phyloP scores from a whole-genome alignment of 2,329 filamentous ascomycete species.

The Fusarium siculi region DNA sequence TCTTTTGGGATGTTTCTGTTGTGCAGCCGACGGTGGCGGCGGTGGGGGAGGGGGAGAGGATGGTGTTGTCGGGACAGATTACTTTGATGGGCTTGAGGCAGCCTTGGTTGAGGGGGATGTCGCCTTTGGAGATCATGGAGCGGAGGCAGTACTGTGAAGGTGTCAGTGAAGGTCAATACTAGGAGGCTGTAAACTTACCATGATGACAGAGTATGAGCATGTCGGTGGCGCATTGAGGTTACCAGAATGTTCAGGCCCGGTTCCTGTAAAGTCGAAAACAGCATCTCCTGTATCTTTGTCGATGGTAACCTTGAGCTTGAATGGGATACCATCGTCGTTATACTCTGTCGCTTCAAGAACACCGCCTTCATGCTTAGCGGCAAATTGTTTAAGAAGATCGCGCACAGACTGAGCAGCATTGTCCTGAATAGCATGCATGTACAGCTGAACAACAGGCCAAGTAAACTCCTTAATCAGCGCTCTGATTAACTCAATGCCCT shows the following conservation, averaged over 20 bases:
- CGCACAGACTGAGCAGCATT: slow-evolving; percentile 83
- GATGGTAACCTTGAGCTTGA: slow-evolving; percentile 79
- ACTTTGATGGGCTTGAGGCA: slow-evolving; percentile 58
- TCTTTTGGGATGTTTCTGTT: slow-evolving; percentile 49
- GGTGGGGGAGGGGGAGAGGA: slow-evolving; percentile 48
- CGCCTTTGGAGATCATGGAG: slow-evolving; percentile 45
- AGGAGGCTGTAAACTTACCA: slow-evolving; percentile 20
- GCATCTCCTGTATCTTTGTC: slow-evolving; percentile 79
- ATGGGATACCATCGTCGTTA: slow-evolving; percentile 88
- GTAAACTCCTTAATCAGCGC: slow-evolving; percentile 81
- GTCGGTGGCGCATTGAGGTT: slow-evolving; percentile 46
- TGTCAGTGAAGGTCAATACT: not conserved
- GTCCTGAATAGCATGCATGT: slow-evolving; percentile 84
- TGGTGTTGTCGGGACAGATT: slow-evolving; percentile 44
- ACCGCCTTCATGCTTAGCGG: slow-evolving; percentile 73
- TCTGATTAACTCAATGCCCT: slow-evolving; percentile 81
- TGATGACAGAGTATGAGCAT: slow-evolving; percentile 47
- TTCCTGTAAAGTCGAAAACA: slow-evolving; percentile 63
- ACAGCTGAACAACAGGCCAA: slow-evolving; percentile 80
- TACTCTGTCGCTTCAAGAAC: slow-evolving; percentile 81
- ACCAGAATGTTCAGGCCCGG: slow-evolving; percentile 45
- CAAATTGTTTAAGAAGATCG: slow-evolving; percentile 77
- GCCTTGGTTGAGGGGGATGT: slow-evolving; percentile 54
- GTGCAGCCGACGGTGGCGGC: slow-evolving; percentile 49
- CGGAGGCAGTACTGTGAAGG: slow-evolving; percentile 44